Base-by-base conservation (phyloP, 2,329 filamentous ascomycete species). In the Alternaria panax region DNA sequence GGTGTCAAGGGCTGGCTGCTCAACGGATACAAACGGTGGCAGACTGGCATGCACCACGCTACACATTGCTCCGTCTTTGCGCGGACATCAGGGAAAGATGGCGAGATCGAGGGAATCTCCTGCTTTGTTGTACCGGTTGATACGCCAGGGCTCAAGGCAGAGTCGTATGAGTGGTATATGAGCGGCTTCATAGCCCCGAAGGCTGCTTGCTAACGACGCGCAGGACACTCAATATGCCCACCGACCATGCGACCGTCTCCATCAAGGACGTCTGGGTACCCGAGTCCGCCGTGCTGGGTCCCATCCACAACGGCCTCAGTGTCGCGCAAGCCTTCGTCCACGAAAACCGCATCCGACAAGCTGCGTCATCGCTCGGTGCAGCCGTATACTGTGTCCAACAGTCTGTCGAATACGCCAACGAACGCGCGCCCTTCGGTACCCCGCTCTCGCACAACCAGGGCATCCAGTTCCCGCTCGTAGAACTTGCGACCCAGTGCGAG, bases 321-420 rank as follows among this genome's bases (percentile, higher is more conserved):
- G 84, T 89, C 48, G 87, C 87, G 1, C 87, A 89, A 76, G 86
- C 86, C 2, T 89, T 89, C 72, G 86, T 88, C 3, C 86, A 89
- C 73, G 87, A 89, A 69, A 89, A 89, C 73, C 83, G 87, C 43
- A 86, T 89, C 66, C 82, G 87, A n/a, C 86, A 89, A 76, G 87
- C 87, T 2, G 86, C 86, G 1, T 86, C 83, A 8, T 86, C 84
- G 1, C 83, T 86, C 40, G 86, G 87, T 42, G 83, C 86, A 1
- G 86, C 87, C 7, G 78, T 82, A 47, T 89, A 84, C 76, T 89
- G 87, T 73, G 80, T 89, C 52, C 82, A 86, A 41, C 79, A 84
- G 64, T 84, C 81, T 40, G 82, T 89, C 50, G 78, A 81, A 62
- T 86, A 88, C 70, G 86, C 87, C 5, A 82, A 83, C 46, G 68